phyloP scores from a whole-genome alignment of 73 alveolate genomes.

The Durusdinium trenchii region DNA sequence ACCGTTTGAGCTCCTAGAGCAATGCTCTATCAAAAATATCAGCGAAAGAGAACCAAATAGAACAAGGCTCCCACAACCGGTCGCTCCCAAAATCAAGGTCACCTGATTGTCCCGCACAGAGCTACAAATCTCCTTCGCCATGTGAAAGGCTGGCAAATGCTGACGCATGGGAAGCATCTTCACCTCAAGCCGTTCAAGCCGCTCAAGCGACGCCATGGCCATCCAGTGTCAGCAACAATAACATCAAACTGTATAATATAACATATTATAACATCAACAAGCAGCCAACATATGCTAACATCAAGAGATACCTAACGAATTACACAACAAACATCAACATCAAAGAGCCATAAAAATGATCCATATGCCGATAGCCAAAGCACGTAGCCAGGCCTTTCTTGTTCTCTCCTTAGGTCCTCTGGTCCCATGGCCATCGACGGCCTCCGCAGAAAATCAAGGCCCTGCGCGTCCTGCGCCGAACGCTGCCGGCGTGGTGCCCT shows the following conservation, averaged over 20 bases:
- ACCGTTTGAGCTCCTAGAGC: no score
- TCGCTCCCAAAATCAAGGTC: slow-evolving; percentile 97
- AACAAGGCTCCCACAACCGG: slow-evolving; percentile 99
- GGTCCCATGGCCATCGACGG: slow-evolving; percentile 8
- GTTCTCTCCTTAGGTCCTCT: not conserved
- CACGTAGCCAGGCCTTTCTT: not conserved
- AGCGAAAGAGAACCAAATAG: slow-evolving; percentile 96
- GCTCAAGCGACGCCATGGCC: no score
- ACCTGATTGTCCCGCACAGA: slow-evolving; percentile 33
- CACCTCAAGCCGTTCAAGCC: not conserved
- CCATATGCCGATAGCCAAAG: no score
- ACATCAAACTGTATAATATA: no score
- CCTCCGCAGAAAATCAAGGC: slow-evolving; percentile 27
- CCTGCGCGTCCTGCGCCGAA: not conserved
- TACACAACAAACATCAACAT: no score
- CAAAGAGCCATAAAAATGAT: no score
- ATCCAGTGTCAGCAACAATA: no score
- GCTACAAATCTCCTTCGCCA: slow-evolving; percentile 27
- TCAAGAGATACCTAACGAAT: no score
- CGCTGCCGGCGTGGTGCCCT: not conserved
- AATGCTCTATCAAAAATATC: no score
- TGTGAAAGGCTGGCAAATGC: slow-evolving; percentile 60
- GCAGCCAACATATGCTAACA: no score
- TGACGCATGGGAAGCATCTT: slow-evolving; percentile 1
- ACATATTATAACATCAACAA: no score